Conservation (phyloP, 192 early-diverging fungal species). For the Rhizophlyctis rosea region DNA sequence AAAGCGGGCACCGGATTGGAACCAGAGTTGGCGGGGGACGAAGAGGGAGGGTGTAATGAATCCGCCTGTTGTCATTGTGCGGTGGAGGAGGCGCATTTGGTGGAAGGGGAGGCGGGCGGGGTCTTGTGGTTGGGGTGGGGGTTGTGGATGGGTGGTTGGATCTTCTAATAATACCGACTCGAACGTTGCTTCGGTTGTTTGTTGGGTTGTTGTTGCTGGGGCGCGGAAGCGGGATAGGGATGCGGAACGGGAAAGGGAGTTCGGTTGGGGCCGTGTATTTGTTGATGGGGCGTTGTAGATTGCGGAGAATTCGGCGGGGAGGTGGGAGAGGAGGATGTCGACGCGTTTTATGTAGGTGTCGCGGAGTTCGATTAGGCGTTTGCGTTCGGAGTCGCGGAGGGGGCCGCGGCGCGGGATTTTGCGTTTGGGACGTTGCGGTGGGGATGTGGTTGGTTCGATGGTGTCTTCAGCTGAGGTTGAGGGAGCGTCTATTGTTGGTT, state of each 20-base stretch:
- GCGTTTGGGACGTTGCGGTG: no score
- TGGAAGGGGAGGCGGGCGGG: conserved; percentile 14
- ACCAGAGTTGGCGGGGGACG: conserved; percentile 31
- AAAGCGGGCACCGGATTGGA: conserved; percentile 17
- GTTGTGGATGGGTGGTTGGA: conserved; percentile 7
- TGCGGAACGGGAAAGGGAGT: not conserved
- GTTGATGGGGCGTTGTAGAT: conserved; percentile 19
- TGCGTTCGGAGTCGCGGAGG: no score
- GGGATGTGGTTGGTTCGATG: no score
- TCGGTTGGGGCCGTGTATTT: no score
- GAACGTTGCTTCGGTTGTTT: not conserved
- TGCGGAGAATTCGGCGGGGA: conserved; percentile 18
- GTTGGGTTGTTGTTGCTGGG: conserved; percentile 3
- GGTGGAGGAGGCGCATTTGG: conserved; percentile 21
- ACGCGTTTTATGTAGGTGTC: conserved; percentile 29
- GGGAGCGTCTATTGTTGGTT: not conserved
- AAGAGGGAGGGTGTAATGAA: conserved; percentile 17
- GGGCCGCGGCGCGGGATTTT: no score
- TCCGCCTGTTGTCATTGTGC: conserved; percentile 22
- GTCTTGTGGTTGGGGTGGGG: conserved; percentile 16
- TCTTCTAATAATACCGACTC: conserved; percentile 21
- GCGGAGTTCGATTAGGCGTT: conserved; percentile 24
- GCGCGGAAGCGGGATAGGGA: not conserved
- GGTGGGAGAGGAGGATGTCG: conserved; percentile 18
- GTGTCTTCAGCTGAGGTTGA: conserved; percentile 4